Evolutionary conservation across 345 rosid genomes (phyloP).

Genomic region (Jatropha curcas): DNA sequence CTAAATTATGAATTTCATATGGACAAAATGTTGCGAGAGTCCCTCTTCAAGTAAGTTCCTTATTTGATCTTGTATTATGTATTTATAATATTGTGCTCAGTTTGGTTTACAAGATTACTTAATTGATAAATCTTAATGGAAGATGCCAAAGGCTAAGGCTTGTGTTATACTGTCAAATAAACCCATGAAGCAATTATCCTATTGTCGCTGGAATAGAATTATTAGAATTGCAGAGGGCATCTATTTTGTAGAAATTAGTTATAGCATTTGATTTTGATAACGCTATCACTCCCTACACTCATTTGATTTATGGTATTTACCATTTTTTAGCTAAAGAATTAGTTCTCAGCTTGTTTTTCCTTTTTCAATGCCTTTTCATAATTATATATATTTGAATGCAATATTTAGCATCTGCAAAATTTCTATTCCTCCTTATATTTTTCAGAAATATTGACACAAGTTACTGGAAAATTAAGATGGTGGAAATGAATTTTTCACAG

Average conservation of each 20-base stretch:
- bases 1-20: constrained; percentile 74
- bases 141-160: not conserved
- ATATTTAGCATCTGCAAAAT: not conserved
- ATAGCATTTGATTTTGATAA: not conserved
- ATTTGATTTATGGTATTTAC: not conserved
- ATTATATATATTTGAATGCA: not conserved
- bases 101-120: not conserved
- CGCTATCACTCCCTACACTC: not conserved
- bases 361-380: not conserved
- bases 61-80: not conserved
- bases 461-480: not conserved
- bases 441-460: not conserved
- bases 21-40: constrained; percentile 78
- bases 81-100: not conserved
- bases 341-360: not conserved
- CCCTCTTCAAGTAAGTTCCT: constrained; percentile 71
- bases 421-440: not conserved
- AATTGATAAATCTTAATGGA: not conserved
- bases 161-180: not conserved
- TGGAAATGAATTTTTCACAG: too few relatives aligned
- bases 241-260: too few relatives aligned
- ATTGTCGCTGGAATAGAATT: not conserved
- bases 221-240: not conserved
- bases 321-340: not conserved
- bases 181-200: not conserved